Conservation (phyloP, 2,329 filamentous ascomycete genomes). For the Teratosphaeria nubilosa region DNA sequence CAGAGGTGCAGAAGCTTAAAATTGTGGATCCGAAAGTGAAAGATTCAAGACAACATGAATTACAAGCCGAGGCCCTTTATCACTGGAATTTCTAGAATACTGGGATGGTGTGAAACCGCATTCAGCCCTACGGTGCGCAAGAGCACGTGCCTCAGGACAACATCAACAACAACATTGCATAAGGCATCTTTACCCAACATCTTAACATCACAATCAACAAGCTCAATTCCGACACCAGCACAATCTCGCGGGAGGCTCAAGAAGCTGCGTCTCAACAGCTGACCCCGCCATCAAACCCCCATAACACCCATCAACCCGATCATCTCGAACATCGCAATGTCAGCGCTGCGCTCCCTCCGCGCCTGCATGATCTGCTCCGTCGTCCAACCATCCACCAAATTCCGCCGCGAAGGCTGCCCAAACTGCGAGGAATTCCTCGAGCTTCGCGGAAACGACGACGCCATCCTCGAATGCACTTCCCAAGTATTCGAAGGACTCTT, state of each 20-base stretch:
- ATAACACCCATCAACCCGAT: background rate
- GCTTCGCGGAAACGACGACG: slow-evolving; percentile 61
- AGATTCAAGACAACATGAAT: background rate
- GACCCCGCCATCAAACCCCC: background rate
- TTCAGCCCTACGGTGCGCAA: background rate
- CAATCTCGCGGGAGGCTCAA: background rate
- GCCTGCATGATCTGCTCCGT: slow-evolving; percentile 99
- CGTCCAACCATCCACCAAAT: slow-evolving; percentile 72
- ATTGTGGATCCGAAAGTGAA: background rate
- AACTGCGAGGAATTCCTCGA: slow-evolving; percentile 93
- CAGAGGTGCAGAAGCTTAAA: background rate
- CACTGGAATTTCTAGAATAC: background rate
- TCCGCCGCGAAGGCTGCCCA: slow-evolving; percentile 78
- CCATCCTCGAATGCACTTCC: slow-evolving; percentile 85
- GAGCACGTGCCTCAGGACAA: background rate
- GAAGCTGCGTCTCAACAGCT: too few species aligned
- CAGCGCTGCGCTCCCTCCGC: slow-evolving; percentile 67
- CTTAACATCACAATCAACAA: background rate
- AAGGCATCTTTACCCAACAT: background rate
- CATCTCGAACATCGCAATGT: slow-evolving; percentile 14
- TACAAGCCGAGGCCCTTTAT: background rate
- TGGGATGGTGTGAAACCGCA: background rate
- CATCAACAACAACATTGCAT: background rate
- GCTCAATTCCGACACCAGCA: background rate
- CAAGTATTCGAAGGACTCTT: slow-evolving; percentile 93